phyloP scores from a whole-genome alignment of 2,329 filamentous ascomycete genomes.

The Blastomyces silverae region DNA sequence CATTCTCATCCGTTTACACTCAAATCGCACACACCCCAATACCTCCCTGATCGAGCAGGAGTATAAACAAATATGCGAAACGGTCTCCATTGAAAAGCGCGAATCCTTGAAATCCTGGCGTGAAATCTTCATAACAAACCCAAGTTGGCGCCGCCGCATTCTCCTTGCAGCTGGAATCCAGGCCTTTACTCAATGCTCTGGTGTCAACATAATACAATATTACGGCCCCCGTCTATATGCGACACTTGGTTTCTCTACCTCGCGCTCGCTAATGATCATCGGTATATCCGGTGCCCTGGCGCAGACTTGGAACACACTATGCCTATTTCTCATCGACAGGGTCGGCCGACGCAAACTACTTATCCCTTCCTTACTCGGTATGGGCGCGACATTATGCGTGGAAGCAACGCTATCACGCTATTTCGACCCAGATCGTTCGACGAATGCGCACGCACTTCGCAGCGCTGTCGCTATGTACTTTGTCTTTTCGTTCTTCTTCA shows the following conservation, averaged over 20 bases:
- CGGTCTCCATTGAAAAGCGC: constrained; percentile 35
- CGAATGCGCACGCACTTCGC: constrained; percentile 36
- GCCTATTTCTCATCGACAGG: constrained; percentile 43
- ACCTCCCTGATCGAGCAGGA: constrained; percentile 35
- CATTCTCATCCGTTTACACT: constrained; percentile 33
- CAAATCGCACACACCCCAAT: constrained; percentile 20
- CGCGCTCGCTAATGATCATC: constrained; percentile 46
- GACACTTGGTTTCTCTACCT: constrained; percentile 41
- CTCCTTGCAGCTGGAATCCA: constrained; percentile 46
- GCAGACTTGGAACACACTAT: constrained; percentile 45
- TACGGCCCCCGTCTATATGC: constrained; percentile 42
- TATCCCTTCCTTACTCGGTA: constrained; percentile 42
- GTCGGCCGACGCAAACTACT: constrained; percentile 46
- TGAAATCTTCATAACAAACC: constrained; percentile 38
- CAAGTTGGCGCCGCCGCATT: constrained; percentile 43
- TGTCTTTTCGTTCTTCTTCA: constrained; percentile 43
- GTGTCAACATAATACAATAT: constrained; percentile 44
- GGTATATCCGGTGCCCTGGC: constrained; percentile 48
- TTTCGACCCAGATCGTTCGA: constrained; percentile 27
- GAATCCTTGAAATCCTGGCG: constrained; percentile 37
- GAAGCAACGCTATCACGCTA: constrained; percentile 39
- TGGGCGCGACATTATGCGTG: constrained; percentile 37
- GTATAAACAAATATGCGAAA: constrained; percentile 38
- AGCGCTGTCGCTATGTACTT: constrained; percentile 46
- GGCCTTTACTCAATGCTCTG: constrained; percentile 45